phyloP scores from a whole-genome alignment of 495 filamentous ascomycete species.

The Friedmanniomyces simplex region DNA sequence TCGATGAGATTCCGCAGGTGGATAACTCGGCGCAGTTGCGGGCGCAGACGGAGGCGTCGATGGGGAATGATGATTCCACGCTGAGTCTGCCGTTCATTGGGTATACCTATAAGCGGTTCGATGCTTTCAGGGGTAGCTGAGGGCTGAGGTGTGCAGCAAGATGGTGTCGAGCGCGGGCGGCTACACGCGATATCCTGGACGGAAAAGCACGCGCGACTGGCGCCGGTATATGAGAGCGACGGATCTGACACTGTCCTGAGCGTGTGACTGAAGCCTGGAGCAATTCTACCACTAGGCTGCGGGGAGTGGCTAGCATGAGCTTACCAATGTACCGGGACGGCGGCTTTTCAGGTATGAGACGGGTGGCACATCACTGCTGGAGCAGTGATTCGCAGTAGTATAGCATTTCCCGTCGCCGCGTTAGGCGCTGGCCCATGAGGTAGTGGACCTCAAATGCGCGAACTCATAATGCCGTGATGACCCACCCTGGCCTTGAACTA shows the following conservation, averaged over 20 bases:
- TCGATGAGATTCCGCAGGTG: constrained; percentile 90
- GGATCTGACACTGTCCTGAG: no score
- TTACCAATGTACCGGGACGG: neutral
- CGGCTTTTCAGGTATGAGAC: neutral
- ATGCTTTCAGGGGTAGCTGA: constrained; percentile 50
- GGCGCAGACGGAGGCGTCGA: constrained; percentile 48
- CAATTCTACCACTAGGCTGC: no score
- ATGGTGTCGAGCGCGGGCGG: no score
- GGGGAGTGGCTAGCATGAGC: neutral
- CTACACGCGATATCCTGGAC: no score
- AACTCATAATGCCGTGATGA: neutral
- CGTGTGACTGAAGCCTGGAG: no score
- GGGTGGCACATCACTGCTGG: neutral
- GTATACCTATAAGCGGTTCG: constrained; percentile 98
- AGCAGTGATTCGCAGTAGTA: neutral
- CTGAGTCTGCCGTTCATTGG: constrained; percentile 95
- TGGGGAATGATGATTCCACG: constrained; percentile 52
- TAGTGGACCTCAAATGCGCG: neutral
- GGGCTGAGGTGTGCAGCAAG: neutral
- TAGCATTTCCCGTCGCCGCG: neutral
- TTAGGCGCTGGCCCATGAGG: neutral
- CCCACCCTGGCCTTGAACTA: neutral
- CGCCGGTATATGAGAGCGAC: no score
- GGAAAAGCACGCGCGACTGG: no score
- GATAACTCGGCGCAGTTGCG: constrained; percentile 64